Evolutionary conservation across 208 protist genomes (phyloP), one percentile per base, ranked within the genome.

Genomic region (Leptomonas pyrrhocoris): DNA sequence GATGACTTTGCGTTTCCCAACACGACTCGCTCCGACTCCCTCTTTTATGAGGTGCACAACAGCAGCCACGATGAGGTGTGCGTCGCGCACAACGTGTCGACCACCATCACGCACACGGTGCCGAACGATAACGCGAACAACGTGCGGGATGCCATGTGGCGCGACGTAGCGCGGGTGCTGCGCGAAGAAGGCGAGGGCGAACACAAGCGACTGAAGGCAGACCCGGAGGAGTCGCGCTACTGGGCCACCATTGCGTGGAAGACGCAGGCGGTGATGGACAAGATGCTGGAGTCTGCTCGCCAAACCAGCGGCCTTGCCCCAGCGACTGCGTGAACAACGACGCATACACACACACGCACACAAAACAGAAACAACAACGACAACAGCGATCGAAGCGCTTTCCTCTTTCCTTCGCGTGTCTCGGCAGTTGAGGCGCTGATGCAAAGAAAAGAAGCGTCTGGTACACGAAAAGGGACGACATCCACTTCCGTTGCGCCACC

Each of bases 201-300:
- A 25, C 30, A 25, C 0, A 21, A 28, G 40, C 73, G 54, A n/a
- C 36, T 83, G 13, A 55, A 69, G 43, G 81, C 80, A 27, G 40
- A 81, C 8, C 58, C 71, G 27, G 76, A 85, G 48, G 62, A 61
- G 46, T 60, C 74, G 16, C 82, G 70, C 18, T 60, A 68, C 61
- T 93, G 80, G 77, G 80, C 77, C 19, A 76, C 57, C 0, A 64
- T 75, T 5, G 65, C 81, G 21, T 90, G 75, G 73, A 79, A 74
- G 51, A 93, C 79, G 54, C 87, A 93, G 84, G 70, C 67, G 2
- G 83, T 90, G 42, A 83, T 89, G 72, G 84, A 89, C 55, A 84
- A 79, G 64, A 64, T 90, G 60, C 60, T 88, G 13, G 79, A 92
- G 70, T 81, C 81, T 34, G 83, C 86, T 19, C 64, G 51, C 28